Conservation (phyloP, 2,329 filamentous ascomycete species). For the Fusarium guadeloupense region DNA sequence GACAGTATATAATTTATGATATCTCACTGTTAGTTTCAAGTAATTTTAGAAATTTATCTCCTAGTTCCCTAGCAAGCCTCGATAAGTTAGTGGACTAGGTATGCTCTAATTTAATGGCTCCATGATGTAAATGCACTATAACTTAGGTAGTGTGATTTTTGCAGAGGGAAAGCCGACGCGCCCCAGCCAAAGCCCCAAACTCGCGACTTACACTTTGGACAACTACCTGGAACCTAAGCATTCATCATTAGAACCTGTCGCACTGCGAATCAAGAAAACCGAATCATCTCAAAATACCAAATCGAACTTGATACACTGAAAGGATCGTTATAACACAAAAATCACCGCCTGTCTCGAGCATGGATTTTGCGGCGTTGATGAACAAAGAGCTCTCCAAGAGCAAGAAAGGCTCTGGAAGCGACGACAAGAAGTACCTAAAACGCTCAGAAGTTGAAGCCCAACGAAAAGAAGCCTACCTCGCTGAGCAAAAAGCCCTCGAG, state of each 20-base stretch:
- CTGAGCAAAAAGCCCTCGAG: slow-evolving; percentile 80
- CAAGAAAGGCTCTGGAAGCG: slow-evolving; percentile 60
- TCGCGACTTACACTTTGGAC: slow-evolving; percentile 22
- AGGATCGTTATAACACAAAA: neutral
- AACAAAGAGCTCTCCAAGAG: slow-evolving; percentile 89
- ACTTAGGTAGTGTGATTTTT: no score
- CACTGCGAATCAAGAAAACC: neutral
- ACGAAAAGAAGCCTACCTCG: slow-evolving; percentile 80
- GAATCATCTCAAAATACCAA: no score
- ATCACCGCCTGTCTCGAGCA: slow-evolving; percentile 53
- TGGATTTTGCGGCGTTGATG: slow-evolving; percentile 98
- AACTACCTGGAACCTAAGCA: neutral
- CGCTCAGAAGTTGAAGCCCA: slow-evolving; percentile 87
- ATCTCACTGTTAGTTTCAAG: no score
- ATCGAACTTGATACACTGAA: neutral
- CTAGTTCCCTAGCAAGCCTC: no score
- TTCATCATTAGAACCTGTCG: neutral
- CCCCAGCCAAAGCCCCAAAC: neutral
- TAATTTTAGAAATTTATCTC: no score
- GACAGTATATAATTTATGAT: no score
- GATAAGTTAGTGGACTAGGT: no score
- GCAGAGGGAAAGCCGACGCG: no score
- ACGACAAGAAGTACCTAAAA: slow-evolving; percentile 79
- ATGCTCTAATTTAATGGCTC: no score
- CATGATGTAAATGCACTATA: no score